Evolutionary conservation across 345 rosid species (phyloP).

Genomic region (Moricandia moricandioides): DNA sequence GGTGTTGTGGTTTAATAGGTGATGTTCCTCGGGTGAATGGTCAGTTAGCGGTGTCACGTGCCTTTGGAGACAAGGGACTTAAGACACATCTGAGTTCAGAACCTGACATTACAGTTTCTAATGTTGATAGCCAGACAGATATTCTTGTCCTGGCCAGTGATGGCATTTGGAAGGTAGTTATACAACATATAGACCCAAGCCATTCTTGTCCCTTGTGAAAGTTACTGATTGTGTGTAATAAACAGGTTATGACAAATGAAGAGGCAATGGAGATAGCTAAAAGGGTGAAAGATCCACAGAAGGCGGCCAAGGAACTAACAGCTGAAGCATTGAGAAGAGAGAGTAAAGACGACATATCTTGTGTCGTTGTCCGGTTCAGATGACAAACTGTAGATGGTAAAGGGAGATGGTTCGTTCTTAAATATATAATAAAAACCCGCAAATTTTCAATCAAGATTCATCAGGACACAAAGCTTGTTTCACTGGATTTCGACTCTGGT

Average conservation of each 20-base stretch:
- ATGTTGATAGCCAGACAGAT: slow-evolving; percentile 47
- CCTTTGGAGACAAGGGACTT: slow-evolving; percentile 79
- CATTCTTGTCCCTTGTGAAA: not conserved
- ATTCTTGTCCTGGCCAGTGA: slow-evolving; percentile 66
- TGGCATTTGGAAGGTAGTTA: slow-evolving; percentile 80
- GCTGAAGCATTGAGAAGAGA: slow-evolving; percentile 65
- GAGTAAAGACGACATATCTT: slow-evolving; percentile 79
- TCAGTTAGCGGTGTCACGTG: slow-evolving; percentile 81
- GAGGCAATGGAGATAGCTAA: slow-evolving; percentile 70
- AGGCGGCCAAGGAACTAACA: slow-evolving; percentile 72
- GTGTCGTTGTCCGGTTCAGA: slow-evolving; percentile 68
- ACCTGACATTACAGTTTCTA: slow-evolving; percentile 53
- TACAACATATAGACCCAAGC: not conserved
- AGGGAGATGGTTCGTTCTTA: slow-evolving; percentile 24
- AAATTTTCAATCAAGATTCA: slow-evolving; percentile 31
- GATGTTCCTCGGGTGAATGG: slow-evolving; percentile 86
- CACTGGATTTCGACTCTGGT: slow-evolving; percentile 17
- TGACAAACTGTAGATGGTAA: slow-evolving; percentile 31
- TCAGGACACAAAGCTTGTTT: slow-evolving; percentile 24
- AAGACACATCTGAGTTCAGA: slow-evolving; percentile 79
- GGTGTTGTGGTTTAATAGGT: slow-evolving; percentile 38
- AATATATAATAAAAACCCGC: slow-evolving; percentile 7
- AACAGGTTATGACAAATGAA: slow-evolving; percentile 68
- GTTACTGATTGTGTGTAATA: not conserved
- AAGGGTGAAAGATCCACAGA: slow-evolving; percentile 63